Percentiles rank a stretch among this genome's conserved stretches.
phyloP scores from a whole-genome alignment of 2,329 filamentous ascomycete species.

The Cladosporium sp. region DNA sequence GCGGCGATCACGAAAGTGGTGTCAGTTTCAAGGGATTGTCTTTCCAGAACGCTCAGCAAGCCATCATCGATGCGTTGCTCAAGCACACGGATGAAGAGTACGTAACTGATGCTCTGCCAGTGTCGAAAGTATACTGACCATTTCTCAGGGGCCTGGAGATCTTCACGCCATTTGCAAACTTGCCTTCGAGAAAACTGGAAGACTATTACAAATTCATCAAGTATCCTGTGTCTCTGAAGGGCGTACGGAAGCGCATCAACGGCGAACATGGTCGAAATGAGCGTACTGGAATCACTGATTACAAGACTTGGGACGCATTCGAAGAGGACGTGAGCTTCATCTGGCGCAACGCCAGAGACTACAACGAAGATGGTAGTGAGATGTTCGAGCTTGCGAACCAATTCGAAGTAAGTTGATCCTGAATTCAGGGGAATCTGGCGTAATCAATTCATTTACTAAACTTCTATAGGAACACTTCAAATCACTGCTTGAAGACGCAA shows the following conservation, averaged over 20 bases:
- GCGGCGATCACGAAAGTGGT: conserved; percentile 15
- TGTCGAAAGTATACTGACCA: conserved; percentile 11
- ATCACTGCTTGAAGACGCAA: conserved; percentile 66
- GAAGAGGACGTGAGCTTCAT: conserved; percentile 75
- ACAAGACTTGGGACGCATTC: conserved; percentile 78
- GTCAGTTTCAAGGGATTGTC: conserved; percentile 63
- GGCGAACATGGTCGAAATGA: conserved; percentile 67
- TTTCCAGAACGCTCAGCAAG: conserved; percentile 84
- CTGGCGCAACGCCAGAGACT: conserved; percentile 83
- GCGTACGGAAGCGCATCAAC: conserved; percentile 71
- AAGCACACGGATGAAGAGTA: conserved; percentile 63
- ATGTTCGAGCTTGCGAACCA: conserved; percentile 74
- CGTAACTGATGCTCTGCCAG: conserved; percentile 25
- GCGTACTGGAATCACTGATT: conserved; percentile 58
- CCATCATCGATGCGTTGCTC: conserved; percentile 72
- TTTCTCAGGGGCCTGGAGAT: conserved; percentile 58
- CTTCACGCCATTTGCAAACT: conserved; percentile 69
- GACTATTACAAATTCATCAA: conserved; percentile 86
- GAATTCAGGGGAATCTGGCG: not conserved
- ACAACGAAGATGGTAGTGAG: conserved; percentile 88
- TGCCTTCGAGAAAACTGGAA: conserved; percentile 69
- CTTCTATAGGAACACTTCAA: conserved; percentile 62
- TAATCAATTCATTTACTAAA: conserved; percentile 14
- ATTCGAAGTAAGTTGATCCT: conserved; percentile 60
- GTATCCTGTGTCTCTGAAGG: conserved; percentile 73